Conservation (phyloP, 2,329 filamentous ascomycete species). For the Geoglossum cookeanum region DNA sequence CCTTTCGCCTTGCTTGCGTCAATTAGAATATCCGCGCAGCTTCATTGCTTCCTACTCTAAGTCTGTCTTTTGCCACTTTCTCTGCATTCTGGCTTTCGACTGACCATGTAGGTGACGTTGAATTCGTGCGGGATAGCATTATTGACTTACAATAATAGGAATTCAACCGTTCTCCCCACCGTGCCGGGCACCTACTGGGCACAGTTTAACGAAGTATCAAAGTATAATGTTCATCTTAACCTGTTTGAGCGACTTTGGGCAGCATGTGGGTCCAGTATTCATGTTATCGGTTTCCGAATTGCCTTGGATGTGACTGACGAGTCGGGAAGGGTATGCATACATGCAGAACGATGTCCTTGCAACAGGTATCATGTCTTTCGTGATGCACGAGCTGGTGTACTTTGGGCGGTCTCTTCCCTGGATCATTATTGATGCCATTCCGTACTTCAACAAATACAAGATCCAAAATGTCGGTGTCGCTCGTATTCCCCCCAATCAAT, state of each 20-base stretch:
- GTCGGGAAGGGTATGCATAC: conserved; percentile 50
- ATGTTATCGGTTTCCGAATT: not conserved
- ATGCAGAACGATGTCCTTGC: conserved; percentile 96
- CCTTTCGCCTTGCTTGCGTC: not conserved
- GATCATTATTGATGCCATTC: conserved; percentile 78
- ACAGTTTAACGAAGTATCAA: conserved; percentile 43
- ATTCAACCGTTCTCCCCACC: conserved; percentile 25
- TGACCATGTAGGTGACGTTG: not conserved
- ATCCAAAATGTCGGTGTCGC: conserved; percentile 49
- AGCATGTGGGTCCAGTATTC: conserved; percentile 23
- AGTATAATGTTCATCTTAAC: conserved; percentile 72
- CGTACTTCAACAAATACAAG: conserved; percentile 84
- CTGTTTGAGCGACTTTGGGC: conserved; percentile 79
- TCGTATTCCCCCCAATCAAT: not conserved
- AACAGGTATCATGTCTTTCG: conserved; percentile 93
- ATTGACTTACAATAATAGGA: conserved; percentile 13
- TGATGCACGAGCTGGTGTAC: conserved; percentile 87
- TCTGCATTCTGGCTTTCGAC: not conserved
- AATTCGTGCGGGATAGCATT: not conserved
- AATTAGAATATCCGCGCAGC: not conserved
- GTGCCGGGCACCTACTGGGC: conserved; percentile 42
- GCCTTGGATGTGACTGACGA: not conserved
- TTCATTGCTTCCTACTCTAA: not conserved
- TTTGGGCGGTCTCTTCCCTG: conserved; percentile 83
- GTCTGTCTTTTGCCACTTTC: not conserved